Evolutionary conservation across 2,329 filamentous ascomycete species (phyloP).

Genomic region (Neonectria magnoliae): DNA sequence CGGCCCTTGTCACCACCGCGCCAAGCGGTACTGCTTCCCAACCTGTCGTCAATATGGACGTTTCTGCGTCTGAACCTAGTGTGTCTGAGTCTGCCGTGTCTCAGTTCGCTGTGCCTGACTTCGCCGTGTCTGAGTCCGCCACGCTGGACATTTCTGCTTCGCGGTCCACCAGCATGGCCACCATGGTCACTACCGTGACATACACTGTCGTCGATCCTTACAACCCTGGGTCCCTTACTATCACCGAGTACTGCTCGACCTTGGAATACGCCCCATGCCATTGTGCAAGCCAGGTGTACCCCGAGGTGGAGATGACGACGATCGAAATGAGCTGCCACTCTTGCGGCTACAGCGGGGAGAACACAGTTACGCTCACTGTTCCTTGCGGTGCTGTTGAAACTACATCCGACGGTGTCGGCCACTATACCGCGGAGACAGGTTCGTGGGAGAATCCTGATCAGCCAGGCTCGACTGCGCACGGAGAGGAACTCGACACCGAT

Average conservation of each 20-base stretch:
- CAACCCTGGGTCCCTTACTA: conserved; percentile 14
- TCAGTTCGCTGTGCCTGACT: too few relatives aligned
- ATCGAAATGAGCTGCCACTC: conserved; percentile 12
- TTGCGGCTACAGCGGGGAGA: conserved; percentile 24
- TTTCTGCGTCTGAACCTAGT: too few relatives aligned
- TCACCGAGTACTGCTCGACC: conserved; percentile 22
- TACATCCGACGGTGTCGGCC: not conserved
- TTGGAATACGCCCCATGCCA: conserved; percentile 19
- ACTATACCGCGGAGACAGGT: not conserved
- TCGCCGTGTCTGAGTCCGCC: too few relatives aligned
- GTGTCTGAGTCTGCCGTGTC: too few relatives aligned
- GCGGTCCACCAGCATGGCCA: not conserved
- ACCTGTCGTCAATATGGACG: too few relatives aligned
- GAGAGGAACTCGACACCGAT: not conserved
- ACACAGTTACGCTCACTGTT: conserved; percentile 18
- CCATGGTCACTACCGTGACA: conserved; percentile 16
- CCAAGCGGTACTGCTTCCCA: not conserved
- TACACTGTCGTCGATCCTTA: conserved; percentile 26
- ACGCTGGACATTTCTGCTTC: too few relatives aligned
- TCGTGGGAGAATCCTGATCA: not conserved
- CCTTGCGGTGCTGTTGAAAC: conserved; percentile 1
- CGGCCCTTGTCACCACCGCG: not conserved
- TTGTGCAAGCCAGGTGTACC: conserved; percentile 11
- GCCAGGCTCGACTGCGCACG: not conserved
- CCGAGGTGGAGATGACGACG: conserved; percentile 25